phyloP scores from a whole-genome alignment of 345 rosid genomes.

The Corchorus capsularis region DNA sequence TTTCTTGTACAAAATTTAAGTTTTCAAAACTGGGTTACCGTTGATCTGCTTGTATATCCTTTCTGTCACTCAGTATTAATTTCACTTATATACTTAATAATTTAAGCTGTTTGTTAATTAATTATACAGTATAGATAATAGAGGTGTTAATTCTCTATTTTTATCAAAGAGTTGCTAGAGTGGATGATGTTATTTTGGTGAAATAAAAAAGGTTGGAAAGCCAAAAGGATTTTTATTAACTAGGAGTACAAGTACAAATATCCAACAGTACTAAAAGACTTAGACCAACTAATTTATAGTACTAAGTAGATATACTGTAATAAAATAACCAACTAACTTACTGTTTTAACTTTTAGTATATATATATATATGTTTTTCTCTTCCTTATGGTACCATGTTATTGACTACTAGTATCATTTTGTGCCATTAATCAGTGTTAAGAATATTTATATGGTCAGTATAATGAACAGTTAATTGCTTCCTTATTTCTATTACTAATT shows the following conservation, averaged over 20 bases:
- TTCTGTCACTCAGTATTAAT: not conserved
- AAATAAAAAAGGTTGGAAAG: not conserved
- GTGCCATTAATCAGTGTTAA: not conserved
- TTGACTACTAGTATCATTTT: not conserved
- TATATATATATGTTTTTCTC: no score
- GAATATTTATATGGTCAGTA: not conserved
- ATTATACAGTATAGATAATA: not conserved
- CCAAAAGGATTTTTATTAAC: no score
- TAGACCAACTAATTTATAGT: not conserved
- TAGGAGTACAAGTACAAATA: not conserved
- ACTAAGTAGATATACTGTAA: not conserved
- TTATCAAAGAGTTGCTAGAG: not conserved
- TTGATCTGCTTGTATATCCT: constrained; percentile 19
- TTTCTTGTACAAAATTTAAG: not conserved
- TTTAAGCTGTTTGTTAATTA: not conserved
- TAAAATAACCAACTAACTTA: not conserved
- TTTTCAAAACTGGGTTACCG: constrained; percentile 13
- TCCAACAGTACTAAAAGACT: not conserved
- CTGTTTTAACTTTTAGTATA: not conserved
- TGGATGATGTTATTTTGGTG: not conserved
- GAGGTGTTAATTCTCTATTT: not conserved
- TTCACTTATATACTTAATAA: not conserved
- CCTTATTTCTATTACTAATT: not conserved
- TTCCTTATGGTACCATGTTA: not conserved
- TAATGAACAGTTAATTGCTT: not conserved